A percentile compares a stretch with the other conserved stretches of the same genome.
phyloP scores from a whole-genome alignment of 768 basidiomycete genomes.

The Tulasnella sp. region DNA sequence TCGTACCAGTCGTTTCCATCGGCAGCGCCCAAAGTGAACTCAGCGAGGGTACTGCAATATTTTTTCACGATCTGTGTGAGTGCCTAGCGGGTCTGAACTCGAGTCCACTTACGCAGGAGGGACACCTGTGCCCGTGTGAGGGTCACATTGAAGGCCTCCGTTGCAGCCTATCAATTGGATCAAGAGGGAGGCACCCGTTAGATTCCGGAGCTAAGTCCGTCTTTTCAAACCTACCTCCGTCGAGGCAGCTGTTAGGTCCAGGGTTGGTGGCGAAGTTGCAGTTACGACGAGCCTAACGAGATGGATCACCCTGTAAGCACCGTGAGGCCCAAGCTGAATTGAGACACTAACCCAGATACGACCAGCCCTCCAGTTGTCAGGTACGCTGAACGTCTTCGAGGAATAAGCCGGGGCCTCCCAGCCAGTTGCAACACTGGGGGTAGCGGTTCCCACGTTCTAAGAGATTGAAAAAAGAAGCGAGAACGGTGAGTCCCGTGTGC shows the following conservation, averaged over 20 bases:
- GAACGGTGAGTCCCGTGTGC: neutral
- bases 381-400: conserved; percentile 40
- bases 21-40: conserved; percentile 14
- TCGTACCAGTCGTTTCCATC: no score
- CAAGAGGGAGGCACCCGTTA: neutral
- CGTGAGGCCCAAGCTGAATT: no score
- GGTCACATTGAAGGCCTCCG: conserved; percentile 29
- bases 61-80: no score
- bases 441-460: conserved; percentile 36
- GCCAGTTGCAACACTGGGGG: conserved; percentile 25
- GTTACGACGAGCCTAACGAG: conserved; percentile 27
- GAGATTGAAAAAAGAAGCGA: neutral
- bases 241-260: conserved; percentile 27
- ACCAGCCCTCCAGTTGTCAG: conserved; percentile 52
- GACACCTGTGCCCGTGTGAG: conserved; percentile 28
- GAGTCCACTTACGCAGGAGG: conserved; percentile 18
- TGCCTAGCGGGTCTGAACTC: no score
- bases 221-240: conserved; percentile 27
- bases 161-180: conserved; percentile 7
- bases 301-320: neutral
- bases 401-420: conserved; percentile 21
- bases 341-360: conserved; percentile 49
- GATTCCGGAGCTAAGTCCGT: no score
- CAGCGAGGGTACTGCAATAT: conserved; percentile 14
- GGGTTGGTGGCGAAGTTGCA: conserved; percentile 29